Evolutionary conservation across 331 rosid genomes (phyloP).

Genomic region (Quercus lobata): DNA sequence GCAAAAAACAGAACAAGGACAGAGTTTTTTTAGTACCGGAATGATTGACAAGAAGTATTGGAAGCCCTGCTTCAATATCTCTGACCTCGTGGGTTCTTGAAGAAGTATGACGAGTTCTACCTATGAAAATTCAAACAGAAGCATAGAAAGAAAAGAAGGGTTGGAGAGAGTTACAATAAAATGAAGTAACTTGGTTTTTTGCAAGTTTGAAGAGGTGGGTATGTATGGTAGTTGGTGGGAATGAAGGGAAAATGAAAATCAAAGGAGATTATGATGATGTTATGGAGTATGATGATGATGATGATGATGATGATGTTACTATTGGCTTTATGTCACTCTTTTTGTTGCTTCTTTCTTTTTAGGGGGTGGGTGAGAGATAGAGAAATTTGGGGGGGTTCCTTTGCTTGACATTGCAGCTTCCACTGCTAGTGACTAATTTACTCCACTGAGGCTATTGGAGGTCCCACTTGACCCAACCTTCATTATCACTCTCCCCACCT

Average conservation of each 20-base stretch:
- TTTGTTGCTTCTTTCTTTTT: background rate
- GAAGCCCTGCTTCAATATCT: constrained; percentile 8
- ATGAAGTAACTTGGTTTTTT: constrained; percentile 25
- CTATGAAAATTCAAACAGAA: constrained; percentile 22
- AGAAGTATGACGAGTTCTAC: constrained; percentile 14
- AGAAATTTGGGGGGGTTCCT: constrained; percentile 22
- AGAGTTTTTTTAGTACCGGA: background rate
- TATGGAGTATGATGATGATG: background rate
- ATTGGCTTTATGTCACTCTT: constrained; percentile 35
- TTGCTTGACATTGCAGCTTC: constrained; percentile 67
- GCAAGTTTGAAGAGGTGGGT: constrained; percentile 15
- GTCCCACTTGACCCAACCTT: constrained; percentile 40
- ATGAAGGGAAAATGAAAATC: constrained; percentile 27
- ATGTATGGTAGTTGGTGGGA: constrained; percentile 44
- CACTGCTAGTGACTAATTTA: constrained; percentile 37
- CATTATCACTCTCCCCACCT: constrained; percentile 28
- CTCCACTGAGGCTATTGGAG: constrained; percentile 42
- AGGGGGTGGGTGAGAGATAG: constrained; percentile 42
- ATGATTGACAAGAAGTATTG: background rate
- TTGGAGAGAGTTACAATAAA: constrained; percentile 20
- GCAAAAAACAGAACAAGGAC: constrained; percentile 1
- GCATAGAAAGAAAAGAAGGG: background rate
- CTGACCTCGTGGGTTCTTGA: background rate
- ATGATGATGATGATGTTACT: constrained; percentile 31
- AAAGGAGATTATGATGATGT: constrained; percentile 13